phyloP scores from a whole-genome alignment of 768 basidiomycete genomes.

The Russula dissimulans region DNA sequence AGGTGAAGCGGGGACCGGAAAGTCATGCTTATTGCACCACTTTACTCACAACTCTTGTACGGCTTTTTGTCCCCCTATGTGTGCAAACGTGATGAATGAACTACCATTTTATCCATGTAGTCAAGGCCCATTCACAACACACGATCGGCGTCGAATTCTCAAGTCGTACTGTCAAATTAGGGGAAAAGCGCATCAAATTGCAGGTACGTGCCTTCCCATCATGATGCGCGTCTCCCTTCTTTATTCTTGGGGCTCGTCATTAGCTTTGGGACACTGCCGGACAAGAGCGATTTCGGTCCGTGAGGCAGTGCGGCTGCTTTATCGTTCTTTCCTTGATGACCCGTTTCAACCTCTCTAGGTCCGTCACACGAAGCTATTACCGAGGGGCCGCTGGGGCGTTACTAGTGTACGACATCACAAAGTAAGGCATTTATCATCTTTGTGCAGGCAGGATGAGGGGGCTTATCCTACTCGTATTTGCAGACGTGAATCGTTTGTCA shows the following conservation, averaged over 20 bases:
- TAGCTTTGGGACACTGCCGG: constrained; percentile 97
- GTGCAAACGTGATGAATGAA: background rate
- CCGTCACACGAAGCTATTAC: constrained; percentile 93
- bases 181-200: constrained; percentile 90
- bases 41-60: constrained; percentile 93
- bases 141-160: constrained; percentile 99
- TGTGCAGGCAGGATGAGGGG: constrained; percentile 5
- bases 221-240: background rate
- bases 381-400: constrained; percentile 89
- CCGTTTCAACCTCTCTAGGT: constrained; percentile 35
- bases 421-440: constrained; percentile 36
- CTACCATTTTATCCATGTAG: constrained; percentile 32
- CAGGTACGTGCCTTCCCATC: constrained; percentile 51
- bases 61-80: constrained; percentile 26
- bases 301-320: constrained; percentile 17
- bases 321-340: constrained; percentile 14
- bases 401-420: constrained; percentile 90
- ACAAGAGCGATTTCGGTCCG: constrained; percentile 85
- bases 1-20: constrained; percentile 97
- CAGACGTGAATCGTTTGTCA: constrained; percentile 81
- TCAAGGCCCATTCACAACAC: constrained; percentile 94
- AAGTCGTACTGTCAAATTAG: constrained; percentile 84
- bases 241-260: background rate
- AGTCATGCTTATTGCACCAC: constrained; percentile 93
- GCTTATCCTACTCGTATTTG: constrained; percentile 7